Conservation (phyloP, 2,329 filamentous ascomycete genomes). For the Paradendryphiella salina region DNA sequence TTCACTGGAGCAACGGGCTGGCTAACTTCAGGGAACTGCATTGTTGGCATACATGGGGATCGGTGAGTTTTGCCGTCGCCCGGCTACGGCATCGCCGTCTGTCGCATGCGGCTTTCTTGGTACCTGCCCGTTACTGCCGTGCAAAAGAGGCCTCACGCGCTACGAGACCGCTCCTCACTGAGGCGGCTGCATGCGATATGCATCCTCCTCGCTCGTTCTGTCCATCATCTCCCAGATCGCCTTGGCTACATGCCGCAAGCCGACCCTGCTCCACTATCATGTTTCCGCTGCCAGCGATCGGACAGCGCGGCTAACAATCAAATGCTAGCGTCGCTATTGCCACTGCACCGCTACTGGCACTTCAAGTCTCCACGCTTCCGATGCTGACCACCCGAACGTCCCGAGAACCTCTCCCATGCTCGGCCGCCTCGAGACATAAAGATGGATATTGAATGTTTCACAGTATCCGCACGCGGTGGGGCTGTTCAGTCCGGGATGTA, state of each 20-base stretch:
- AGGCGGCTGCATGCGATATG: slow-evolving; percentile 25
- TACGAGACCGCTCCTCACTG: slow-evolving; percentile 9
- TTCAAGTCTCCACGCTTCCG: background rate
- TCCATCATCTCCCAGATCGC: slow-evolving; percentile 19
- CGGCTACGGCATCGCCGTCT: background rate
- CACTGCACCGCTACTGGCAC: slow-evolving; percentile 1
- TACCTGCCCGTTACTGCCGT: slow-evolving; percentile 12
- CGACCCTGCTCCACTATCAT: slow-evolving; percentile 21
- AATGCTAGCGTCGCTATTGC: background rate
- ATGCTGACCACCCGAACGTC: slow-evolving; percentile 3
- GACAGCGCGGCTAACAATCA: slow-evolving; percentile 20
- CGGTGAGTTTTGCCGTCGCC: background rate
- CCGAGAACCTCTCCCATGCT: slow-evolving; percentile 3
- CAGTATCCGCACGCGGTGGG: slow-evolving; percentile 27
- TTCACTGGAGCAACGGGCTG: background rate
- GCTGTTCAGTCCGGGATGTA: slow-evolving; percentile 18
- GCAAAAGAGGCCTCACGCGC: slow-evolving; percentile 7
- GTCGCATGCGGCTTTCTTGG: slow-evolving; percentile 14
- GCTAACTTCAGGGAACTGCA: background rate
- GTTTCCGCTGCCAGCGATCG: slow-evolving; percentile 6
- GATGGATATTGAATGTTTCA: slow-evolving; percentile 37
- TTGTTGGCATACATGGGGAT: background rate
- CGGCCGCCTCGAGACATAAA: slow-evolving; percentile 28
- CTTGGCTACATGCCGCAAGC: slow-evolving; percentile 31
- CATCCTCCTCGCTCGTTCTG: slow-evolving; percentile 11